These are phyloP conservation scores for Auriculariales sp. DNA, from an alignment of 768 basidiomycete species.

Conservation along the genomic window DNA sequence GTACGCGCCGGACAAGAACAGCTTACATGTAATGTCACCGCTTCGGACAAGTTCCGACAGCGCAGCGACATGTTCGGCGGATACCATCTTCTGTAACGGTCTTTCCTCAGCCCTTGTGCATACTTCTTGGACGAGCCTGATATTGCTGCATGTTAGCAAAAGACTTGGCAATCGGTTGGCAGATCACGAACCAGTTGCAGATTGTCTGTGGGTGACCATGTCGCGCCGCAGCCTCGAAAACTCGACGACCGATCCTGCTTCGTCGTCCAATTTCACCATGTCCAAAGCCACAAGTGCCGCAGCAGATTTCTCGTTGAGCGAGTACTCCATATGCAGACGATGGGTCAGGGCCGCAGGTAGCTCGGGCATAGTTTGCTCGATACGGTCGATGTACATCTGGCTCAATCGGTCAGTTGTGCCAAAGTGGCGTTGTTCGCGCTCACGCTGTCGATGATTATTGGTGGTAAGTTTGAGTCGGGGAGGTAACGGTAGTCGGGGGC, in stretches of 20 bases:
- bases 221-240: constrained; percentile 63
- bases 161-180: neutral
- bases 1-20: neutral
- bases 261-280: constrained; percentile 30
- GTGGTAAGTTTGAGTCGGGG: constrained; percentile 90
- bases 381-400: constrained; percentile 46
- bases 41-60: constrained; percentile 62
- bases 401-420: neutral
- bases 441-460: constrained; percentile 43
- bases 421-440: constrained; percentile 7
- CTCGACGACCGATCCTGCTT: constrained; percentile 46
- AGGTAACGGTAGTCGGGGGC: constrained; percentile 95
- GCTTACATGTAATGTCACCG: constrained; percentile 52
- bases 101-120: constrained; percentile 58
- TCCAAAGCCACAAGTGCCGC: constrained; percentile 69
- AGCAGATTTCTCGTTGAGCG: constrained; percentile 47
- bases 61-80: constrained; percentile 51
- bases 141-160: constrained; percentile 4
- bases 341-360: constrained; percentile 51
- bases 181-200: constrained; percentile 61
- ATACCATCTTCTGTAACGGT: constrained; percentile 44
- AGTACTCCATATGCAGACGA: constrained; percentile 34
- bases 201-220: constrained; percentile 53
- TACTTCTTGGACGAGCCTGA: constrained; percentile 80
- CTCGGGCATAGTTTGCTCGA: constrained; percentile 49